Conservation (phyloP, 345 rosid genomes). For the Hibiscus tridactylites region DNA sequence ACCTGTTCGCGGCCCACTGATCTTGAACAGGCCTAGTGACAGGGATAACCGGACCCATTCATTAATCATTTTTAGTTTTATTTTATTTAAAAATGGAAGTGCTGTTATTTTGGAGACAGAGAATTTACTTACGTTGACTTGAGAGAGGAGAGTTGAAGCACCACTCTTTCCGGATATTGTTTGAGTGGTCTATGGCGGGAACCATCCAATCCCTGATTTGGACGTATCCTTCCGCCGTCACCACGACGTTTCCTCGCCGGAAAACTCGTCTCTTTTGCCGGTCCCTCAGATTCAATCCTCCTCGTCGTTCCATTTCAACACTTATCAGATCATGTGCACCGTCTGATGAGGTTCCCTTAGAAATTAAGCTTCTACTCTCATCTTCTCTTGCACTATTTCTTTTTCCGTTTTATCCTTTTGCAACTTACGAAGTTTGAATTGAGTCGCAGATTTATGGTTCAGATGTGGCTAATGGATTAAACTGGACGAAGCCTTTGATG, state of each 20-base stretch:
- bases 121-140: background rate
- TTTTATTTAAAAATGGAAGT: background rate
- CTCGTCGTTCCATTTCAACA: conserved; percentile 16
- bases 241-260: conserved; percentile 8
- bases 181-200: conserved; percentile 10
- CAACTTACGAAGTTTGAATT: conserved; percentile 1
- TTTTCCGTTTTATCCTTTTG: background rate
- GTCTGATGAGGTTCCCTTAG: conserved; percentile 32
- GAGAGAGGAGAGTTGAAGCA: background rate
- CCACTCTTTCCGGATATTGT: background rate
- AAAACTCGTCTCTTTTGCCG: conserved; percentile 11
- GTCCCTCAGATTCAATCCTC: conserved; percentile 17
- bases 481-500: conserved; percentile 41
- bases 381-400: background rate
- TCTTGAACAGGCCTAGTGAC: background rate
- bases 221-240: background rate
- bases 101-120: background rate
- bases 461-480: conserved; percentile 14
- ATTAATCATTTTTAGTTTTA: too few relatives aligned
- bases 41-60: background rate
- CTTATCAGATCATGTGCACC: conserved; percentile 37
- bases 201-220: conserved; percentile 5
- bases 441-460: conserved; percentile 30
- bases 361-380: background rate
- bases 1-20: background rate